Evolutionary conservation across 768 basidiomycete genomes (phyloP), one percentile per base, ranked within the genome.

Genomic region (Podaxis pistillaris): DNA sequence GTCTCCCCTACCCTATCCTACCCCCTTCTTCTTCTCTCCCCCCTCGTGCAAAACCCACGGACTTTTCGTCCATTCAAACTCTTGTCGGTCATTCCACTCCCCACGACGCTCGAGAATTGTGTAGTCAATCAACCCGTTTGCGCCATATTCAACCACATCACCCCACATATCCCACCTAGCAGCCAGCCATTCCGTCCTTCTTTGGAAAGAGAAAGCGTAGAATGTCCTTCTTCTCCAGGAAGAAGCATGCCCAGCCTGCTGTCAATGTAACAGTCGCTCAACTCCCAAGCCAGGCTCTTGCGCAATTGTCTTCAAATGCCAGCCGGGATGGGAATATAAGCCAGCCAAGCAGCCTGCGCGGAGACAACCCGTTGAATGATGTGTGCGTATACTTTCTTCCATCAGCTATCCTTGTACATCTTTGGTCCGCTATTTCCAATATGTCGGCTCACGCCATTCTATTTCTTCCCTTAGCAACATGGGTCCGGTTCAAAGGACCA

Each of bases 171-270:
- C 70, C 60, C 17, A 60, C 62, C 24, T 54, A 66, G 54, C 59
- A 59, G 67, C 63, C 83, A 81, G 76, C 83, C 85, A 89, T 88
- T 83, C 82, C 86, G 85, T 89, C 84, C 72, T 74, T 89, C 75
- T 76, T 88, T 73, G 78, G 80, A 67, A 51, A 40, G 49, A 61
- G 84, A 76, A 70, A 84, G 66, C 79, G 87, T 75, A 88, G 88
- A 86, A 94, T 94, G 92, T 92, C 91, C 83, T 94, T 93, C 90
- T 94, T 94, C 85, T 89, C 86, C 49, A 84, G 90, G 84, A 92
- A 87, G 88, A 93, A 91, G 84, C 83, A 87, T 76, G 74, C 24
- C 60, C 61, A 41, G 52, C 75, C 76, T 58, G 67, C 77, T 28
- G 66, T 82, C 33, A 75, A 75, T 69, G 85, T 87, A 67, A 82